Evolutionary conservation across 805 yeast species (phyloP), one percentile per base, ranked within the genome.

Genomic region (Candida insectorum): DNA sequence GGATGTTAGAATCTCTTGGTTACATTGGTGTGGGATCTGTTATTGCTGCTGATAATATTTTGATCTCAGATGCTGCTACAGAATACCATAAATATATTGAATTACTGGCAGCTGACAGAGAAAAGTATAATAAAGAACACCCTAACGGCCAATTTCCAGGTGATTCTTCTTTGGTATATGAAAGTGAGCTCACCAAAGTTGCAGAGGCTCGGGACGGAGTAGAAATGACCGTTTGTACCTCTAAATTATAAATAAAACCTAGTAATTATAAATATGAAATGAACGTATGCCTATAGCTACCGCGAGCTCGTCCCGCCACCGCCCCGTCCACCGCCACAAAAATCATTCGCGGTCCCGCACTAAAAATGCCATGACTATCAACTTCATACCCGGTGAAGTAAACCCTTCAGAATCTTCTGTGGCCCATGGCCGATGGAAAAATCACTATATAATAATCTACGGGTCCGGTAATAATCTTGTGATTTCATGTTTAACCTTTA

Each of bases 391-490:
- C 2, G 97, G 97, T 2, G 85, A 85, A 51, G 93, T 93, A 13
- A 83, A 81, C 52, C 57, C 65, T 28, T 53, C 74, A 1, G 66
- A 64, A 10, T 74, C 73, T 43, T 63, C 86, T 1, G 72, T 78
- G 16, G 65, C 76, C 25, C 81, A 78, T 39, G 73, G 69, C 5
- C 59, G 62, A 24, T 87, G 95, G 95, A 77, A 76, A 35, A 66
- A 68, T 8, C 77, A 75, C 39, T 73, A 77, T 32, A 57, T 87
- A 2, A 59, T 84, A 21, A 79, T 78, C 1, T 91, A 91, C 54
- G 84, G 88, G 37, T 85, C 96, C 1, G 97, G 96, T 0, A 87
- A 87, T 59, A 87, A 86, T 53, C 65, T 91, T 44, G 83, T 91
- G 21, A 71, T 66, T 11, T 47, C 44, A 30, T 44, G 57, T 32